A percentile compares a stretch with the other conserved stretches of the same genome.
Conservation (phyloP, 129 eudicot genomes). For the Daucus carota region DH1_v3.0 NC_030389.2:4673501-4674000, state of each 20-base stretch:
- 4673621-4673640: no score
- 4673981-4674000: background rate
- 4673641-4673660: no score
- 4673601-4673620: no score
- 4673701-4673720: background rate
- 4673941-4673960: background rate
- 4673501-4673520: background rate
- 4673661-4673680: background rate
- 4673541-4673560: no score
- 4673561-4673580: no score
- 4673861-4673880: background rate
- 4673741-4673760: background rate
- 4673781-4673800: background rate
- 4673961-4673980: background rate
- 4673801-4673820: background rate
- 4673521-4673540: background rate
- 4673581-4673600: no score
- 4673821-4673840: background rate
- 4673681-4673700: background rate
- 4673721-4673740: background rate
- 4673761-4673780: background rate
- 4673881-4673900: background rate
- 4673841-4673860: background rate
- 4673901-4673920: background rate
- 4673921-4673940: background rate